These are phyloP conservation scores for Spinellus fusiger DNA, from an alignment of 192 early-diverging fungal genomes.

Conservation along the genomic window DNA sequence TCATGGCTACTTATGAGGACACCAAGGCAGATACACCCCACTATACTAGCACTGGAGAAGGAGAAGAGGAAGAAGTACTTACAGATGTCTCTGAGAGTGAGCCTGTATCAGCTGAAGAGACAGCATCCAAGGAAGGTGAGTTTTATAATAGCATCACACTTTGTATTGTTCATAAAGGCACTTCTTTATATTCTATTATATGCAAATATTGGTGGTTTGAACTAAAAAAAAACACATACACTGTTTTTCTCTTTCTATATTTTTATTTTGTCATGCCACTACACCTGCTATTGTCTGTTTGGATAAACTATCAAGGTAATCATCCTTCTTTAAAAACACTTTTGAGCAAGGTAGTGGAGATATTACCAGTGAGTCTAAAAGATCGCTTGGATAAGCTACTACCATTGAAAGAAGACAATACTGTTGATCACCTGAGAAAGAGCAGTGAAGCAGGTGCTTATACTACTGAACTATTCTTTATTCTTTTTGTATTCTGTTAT, in stretches of 20 bases:
- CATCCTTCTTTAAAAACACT: neutral
- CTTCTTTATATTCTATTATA: too few species aligned
- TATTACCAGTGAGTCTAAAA: neutral
- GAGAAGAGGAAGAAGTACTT: conserved; percentile 29
- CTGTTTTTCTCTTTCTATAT: neutral
- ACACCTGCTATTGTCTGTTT: too few species aligned
- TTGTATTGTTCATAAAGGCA: too few species aligned
- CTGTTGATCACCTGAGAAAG: neutral
- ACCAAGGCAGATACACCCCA: conserved; percentile 18
- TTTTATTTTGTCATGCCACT: neutral
- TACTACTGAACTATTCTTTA: neutral
- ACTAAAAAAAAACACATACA: too few species aligned
- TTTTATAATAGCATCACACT: too few species aligned
- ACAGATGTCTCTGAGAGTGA: conserved; percentile 7
- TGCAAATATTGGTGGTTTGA: too few species aligned
- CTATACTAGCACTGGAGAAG: conserved; percentile 8
- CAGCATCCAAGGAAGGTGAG: neutral
- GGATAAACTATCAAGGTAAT: neutral
- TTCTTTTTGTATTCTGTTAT: neutral
- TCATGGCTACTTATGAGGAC: conserved; percentile 34
- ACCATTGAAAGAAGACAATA: neutral
- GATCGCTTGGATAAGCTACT: neutral
- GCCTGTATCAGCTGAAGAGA: neutral
- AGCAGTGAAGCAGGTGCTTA: conserved; percentile 19
- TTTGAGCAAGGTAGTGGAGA: neutral